phyloP scores from a whole-genome alignment of 1,139 yeast species.

The Candida mesenterica region DNA sequence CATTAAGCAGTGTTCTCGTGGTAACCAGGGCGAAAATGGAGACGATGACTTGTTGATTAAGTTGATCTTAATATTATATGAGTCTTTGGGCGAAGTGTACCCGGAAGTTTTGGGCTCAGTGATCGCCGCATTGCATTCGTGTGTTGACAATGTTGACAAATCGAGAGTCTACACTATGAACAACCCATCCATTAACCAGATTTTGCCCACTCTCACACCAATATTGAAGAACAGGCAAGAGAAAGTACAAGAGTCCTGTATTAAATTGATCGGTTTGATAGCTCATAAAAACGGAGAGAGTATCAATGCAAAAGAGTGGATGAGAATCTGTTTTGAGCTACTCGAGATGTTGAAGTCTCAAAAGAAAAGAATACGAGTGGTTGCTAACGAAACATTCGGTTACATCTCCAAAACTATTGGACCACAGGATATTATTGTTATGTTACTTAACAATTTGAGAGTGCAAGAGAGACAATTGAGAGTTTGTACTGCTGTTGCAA shows the following conservation, averaged over 20 bases:
- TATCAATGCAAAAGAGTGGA: constrained; percentile 94
- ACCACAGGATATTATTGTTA: constrained; percentile 90
- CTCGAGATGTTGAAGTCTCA: constrained; percentile 86
- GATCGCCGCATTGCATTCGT: constrained; percentile 61
- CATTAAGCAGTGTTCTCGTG: constrained; percentile 55
- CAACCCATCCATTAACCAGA: constrained; percentile 81
- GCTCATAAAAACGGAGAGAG: constrained; percentile 84
- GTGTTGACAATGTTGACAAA: constrained; percentile 34
- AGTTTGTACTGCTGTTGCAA: constrained; percentile 97
- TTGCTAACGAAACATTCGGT: constrained; percentile 92
- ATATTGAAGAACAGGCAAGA: constrained; percentile 88
- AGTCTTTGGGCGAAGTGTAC: constrained; percentile 90
- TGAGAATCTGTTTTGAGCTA: constrained; percentile 90
- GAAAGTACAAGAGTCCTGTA: constrained; percentile 85
- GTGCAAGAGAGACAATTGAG: constrained; percentile 96
- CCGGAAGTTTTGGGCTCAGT: constrained; percentile 93
- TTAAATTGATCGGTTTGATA: constrained; percentile 76
- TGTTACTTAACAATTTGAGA: constrained; percentile 76
- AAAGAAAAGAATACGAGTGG: constrained; percentile 73
- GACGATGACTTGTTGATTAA: constrained; percentile 56
- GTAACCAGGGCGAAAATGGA: constrained; percentile 12
- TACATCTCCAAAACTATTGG: constrained; percentile 90
- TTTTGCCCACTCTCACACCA: constrained; percentile 87
- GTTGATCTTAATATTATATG: constrained; percentile 76
- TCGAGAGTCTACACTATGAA: constrained; percentile 55